phyloP scores from a whole-genome alignment of 345 rosid species.

The Pugionium cornutum region DNA sequence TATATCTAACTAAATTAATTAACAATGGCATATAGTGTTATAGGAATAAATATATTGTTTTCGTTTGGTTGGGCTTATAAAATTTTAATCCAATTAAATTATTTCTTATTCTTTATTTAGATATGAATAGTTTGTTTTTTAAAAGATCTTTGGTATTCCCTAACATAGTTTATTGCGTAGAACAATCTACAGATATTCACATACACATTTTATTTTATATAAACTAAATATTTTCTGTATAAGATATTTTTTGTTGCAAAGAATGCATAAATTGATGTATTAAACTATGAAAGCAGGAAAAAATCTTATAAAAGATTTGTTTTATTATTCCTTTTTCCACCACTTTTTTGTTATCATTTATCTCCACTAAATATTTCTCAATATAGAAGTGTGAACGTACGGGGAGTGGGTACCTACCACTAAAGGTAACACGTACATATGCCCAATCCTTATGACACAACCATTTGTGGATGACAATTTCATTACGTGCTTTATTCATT shows the following conservation, averaged over 20 bases:
- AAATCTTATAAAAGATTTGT: not conserved
- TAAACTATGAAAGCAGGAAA: not conserved
- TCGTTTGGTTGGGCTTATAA: too few species aligned
- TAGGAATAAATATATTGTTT: too few species aligned
- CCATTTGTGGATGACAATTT: constrained; percentile 37
- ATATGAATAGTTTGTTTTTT: too few species aligned
- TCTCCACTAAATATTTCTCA: not conserved
- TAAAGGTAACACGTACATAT: constrained; percentile 30
- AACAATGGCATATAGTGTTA: too few species aligned
- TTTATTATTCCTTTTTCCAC: not conserved
- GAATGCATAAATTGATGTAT: not conserved
- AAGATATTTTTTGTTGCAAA: not conserved
- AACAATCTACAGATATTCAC: too few species aligned
- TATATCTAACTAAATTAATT: too few species aligned
- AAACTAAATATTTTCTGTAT: not conserved
- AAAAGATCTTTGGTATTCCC: too few species aligned
- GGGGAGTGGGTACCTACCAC: constrained; percentile 32
- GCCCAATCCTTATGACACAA: constrained; percentile 26
- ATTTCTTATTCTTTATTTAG: too few species aligned
- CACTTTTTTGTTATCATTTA: constrained; percentile 10
- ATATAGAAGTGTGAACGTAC: not conserved
- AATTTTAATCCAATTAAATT: too few species aligned
- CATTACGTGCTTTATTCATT: constrained; percentile 26
- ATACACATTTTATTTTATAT: too few species aligned
- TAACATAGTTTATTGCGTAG: too few species aligned